Evolutionary conservation across 2,329 filamentous ascomycete genomes (phyloP), one percentile per base, ranked within the genome.

Genomic region (Alternaria sp.): DNA sequence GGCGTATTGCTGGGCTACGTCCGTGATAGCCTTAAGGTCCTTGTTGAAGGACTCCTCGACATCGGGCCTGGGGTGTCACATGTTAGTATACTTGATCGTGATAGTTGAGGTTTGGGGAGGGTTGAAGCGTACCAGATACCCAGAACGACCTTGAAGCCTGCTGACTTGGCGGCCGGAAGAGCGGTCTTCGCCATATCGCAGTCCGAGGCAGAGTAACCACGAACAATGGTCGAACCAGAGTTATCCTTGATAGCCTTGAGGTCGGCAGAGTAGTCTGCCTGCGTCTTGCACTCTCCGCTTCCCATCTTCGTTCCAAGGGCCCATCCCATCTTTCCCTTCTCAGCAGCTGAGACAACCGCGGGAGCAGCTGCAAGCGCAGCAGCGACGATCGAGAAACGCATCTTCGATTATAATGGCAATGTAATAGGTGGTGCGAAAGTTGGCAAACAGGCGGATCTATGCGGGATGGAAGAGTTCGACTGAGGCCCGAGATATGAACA

Each of bases 91-190:
- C 26, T 21, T 23, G 28, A 6, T 19, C 11, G 26, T 17, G 23
- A 3, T 40, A 40, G 2, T 17, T 32, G 26, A 32, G 9, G 43
- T 28, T 23, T 4, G 25, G 5, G 1, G 6, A 19, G n/a, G 15
- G 15, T 28, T 11, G 19, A 30, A 63, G 72, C 83, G 68, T 80
- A 89, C 90, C 90, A 92, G 74, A 92, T 87, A 64, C 89, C 90
- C 44, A 92, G 80, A n/a, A 92, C 82, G 65, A 92, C 89, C 80
- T 90, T 82, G 80, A 91, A 89, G 17, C 84, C 86, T 79, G 89
- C 88, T 49, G 77, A 77, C 81, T 89, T 88, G 2, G 90, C 90
- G 36, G 89, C 89, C 5, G 89, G 89, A 26, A 92, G 78, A 58
- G 91, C 87, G 65, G 87, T 80, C 76, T 86, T 81, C 7, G 89